Percentiles rank a stretch among this genome's conserved stretches.
Conservation (phyloP, 2,329 filamentous ascomycete genomes). For the Fusarium scirpi region DNA sequence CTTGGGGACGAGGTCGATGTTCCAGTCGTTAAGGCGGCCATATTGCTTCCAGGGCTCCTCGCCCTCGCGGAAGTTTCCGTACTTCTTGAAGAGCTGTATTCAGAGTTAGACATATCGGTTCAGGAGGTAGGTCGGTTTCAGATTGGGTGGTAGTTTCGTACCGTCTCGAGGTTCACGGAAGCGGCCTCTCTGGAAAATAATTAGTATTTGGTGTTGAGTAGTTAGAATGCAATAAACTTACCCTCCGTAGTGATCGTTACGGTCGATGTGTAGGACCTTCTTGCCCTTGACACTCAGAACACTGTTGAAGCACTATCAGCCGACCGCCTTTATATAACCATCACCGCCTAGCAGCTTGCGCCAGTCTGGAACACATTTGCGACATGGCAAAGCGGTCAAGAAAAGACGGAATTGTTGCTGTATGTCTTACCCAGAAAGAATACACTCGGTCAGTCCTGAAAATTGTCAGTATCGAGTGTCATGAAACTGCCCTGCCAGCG, state of each 20-base stretch:
- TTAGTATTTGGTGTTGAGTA: constrained; percentile 36
- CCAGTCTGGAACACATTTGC: constrained; percentile 13
- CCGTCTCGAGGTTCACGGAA: constrained; percentile 95
- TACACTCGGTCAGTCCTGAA: constrained; percentile 95
- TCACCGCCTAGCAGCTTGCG: constrained; percentile 26
- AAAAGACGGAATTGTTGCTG: neutral
- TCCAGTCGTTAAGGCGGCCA: constrained; percentile 97
- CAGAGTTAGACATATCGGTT: constrained; percentile 40
- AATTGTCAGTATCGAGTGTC: constrained; percentile 41
- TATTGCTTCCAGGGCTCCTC: constrained; percentile 99
- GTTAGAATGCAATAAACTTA: constrained; percentile 60
- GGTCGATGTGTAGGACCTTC: constrained; percentile 98
- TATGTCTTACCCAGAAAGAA: constrained; percentile 86
- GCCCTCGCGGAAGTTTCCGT: constrained; percentile 82
- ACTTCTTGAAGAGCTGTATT: constrained; percentile 91
- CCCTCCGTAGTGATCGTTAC: constrained; percentile 99
- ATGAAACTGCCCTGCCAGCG: constrained; percentile 6
- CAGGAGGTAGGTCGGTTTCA: constrained; percentile 27
- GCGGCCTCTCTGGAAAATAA: constrained; percentile 78
- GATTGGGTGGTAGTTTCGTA: constrained; percentile 57
- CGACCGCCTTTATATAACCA: constrained; percentile 42
- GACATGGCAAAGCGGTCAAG: constrained; percentile 3
- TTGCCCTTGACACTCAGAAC: constrained; percentile 98
- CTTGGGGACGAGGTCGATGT: constrained; percentile 98
- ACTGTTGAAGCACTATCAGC: constrained; percentile 55